Conservation (phyloP, 805 yeast species). For the Barnettozyma siamensis region DNA sequence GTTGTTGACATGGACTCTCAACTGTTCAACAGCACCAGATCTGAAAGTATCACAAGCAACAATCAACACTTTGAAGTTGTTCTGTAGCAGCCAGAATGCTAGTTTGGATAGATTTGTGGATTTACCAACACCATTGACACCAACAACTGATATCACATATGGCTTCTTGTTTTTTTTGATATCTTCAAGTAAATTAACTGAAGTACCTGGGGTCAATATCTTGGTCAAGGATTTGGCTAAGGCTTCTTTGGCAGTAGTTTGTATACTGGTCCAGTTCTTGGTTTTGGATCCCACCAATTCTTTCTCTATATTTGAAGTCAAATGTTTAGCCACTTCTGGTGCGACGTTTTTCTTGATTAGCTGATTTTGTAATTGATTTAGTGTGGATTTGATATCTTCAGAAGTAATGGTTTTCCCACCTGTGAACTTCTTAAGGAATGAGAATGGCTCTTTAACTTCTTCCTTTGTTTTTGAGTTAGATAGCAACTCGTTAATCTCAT, state of each 20-base stretch:
- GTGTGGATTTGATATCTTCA: slow-evolving; percentile 59
- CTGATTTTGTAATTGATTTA: slow-evolving; percentile 65
- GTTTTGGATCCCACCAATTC: slow-evolving; percentile 70
- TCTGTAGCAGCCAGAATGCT: slow-evolving; percentile 93
- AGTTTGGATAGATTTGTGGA: slow-evolving; percentile 91
- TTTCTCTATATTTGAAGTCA: slow-evolving; percentile 64
- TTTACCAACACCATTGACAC: slow-evolving; percentile 97
- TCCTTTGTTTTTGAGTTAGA: slow-evolving; percentile 23
- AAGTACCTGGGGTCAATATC: slow-evolving; percentile 85
- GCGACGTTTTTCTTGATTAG: slow-evolving; percentile 85
- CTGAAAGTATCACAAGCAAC: slow-evolving; percentile 98
- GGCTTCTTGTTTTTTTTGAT: slow-evolving; percentile 49
- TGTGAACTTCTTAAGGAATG: slow-evolving; percentile 52
- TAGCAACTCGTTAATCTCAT: slow-evolving; percentile 41
- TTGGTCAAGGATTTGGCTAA: slow-evolving; percentile 57
- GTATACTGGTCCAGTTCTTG: slow-evolving; percentile 67
- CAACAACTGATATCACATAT: slow-evolving; percentile 94
- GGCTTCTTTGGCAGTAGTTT: slow-evolving; percentile 64
- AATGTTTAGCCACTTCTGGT: slow-evolving; percentile 73
- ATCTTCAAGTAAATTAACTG: slow-evolving; percentile 80
- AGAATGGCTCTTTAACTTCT: slow-evolving; percentile 39
- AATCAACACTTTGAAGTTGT: slow-evolving; percentile 76
- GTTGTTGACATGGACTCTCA: slow-evolving; percentile 88
- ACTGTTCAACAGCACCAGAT: slow-evolving; percentile 98
- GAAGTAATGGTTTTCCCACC: slow-evolving; percentile 66